Conservation (phyloP, 176 grass and related monocot species). For the Carex parvula region DNA sequence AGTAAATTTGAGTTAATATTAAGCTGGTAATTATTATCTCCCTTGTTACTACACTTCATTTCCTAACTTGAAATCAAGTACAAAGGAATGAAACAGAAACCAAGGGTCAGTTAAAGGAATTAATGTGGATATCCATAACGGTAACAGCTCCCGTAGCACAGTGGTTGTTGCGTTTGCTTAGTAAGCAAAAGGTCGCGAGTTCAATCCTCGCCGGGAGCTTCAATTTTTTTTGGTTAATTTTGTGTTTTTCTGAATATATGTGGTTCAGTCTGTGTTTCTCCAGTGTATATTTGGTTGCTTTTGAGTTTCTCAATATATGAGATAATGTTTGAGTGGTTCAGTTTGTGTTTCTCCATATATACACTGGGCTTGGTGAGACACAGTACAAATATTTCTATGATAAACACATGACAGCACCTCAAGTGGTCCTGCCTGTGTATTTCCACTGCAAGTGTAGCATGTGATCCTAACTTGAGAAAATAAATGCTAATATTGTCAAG, state of each 20-base stretch:
- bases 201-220: constrained; percentile 83
- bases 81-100: neutral
- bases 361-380: neutral
- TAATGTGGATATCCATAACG: fast-evolving
- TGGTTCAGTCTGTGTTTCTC: neutral
- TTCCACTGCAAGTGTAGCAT: neutral
- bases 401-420: neutral
- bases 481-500: too few relatives aligned
- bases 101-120: neutral
- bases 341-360: neutral
- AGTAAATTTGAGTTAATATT: neutral
- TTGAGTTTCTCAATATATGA: neutral
- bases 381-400: neutral
- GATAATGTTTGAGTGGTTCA: constrained; percentile 26
- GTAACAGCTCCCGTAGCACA: constrained; percentile 43
- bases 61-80: too few relatives aligned
- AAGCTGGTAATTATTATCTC: neutral
- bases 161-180: constrained; percentile 80
- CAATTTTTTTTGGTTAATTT: neutral
- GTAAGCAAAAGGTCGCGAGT: constrained; percentile 94
- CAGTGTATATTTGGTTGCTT: neutral
- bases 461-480: neutral
- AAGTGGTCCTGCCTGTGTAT: constrained; percentile 7
- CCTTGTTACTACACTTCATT: too few relatives aligned
- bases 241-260: neutral